Percentiles rank a stretch among this genome's conserved stretches.
phyloP scores from a whole-genome alignment of 331 rosid genomes.

The Malus hybrid region DNA sequence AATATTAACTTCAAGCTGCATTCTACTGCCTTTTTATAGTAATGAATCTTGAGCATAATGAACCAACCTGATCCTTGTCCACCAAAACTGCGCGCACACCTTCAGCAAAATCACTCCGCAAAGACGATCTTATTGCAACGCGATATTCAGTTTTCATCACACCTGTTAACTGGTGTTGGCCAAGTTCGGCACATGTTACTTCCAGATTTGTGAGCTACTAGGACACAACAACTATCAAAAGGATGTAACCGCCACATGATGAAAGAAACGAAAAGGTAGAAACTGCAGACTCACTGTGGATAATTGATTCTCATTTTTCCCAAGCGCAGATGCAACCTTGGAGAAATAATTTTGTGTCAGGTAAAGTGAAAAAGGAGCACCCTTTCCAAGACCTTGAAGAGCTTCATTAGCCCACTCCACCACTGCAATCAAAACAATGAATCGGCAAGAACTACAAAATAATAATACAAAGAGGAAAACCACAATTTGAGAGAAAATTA shows the following conservation, averaged over 20 bases:
- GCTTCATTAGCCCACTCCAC: conserved; percentile 93
- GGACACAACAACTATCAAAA: neutral
- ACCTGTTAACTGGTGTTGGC: conserved; percentile 51
- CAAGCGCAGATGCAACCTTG: conserved; percentile 68
- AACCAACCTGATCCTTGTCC: conserved; percentile 94
- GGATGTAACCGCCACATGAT: neutral
- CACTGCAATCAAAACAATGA: conserved; percentile 31
- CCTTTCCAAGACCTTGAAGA: conserved; percentile 85
- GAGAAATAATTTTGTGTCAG: conserved; percentile 77
- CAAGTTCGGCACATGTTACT: conserved; percentile 12
- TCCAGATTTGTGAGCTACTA: neutral
- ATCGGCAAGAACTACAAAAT: neutral
- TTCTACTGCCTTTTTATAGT: neutral
- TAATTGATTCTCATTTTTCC: conserved; percentile 40
- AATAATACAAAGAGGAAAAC: neutral
- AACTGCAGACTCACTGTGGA: conserved; percentile 56
- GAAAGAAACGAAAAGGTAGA: neutral
- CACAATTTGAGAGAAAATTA: neutral
- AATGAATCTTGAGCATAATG: neutral
- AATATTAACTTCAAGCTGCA: neutral
- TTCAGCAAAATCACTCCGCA: conserved; percentile 79
- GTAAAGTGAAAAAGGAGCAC: conserved; percentile 89
- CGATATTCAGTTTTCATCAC: conserved; percentile 93
- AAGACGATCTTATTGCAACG: conserved; percentile 75
- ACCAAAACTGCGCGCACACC: conserved; percentile 95